Percentiles rank a stretch among this genome's conserved stretches.
phyloP scores from a whole-genome alignment of 2,329 filamentous ascomycete species.

The Aspergillaceae sp. region DNA sequence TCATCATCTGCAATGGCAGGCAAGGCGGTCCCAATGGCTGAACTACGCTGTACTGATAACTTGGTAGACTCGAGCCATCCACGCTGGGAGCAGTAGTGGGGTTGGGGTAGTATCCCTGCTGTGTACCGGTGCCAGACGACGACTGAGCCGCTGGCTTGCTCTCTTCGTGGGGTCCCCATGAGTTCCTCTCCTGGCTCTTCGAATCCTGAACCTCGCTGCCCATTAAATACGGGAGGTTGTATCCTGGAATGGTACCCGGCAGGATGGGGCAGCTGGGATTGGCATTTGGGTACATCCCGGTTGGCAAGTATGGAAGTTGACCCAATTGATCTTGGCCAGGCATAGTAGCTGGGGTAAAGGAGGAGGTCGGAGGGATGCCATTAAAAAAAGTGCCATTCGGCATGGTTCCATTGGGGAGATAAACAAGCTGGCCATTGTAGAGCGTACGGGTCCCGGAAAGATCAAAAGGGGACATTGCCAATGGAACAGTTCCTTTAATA shows the following conservation, averaged over 20 bases:
- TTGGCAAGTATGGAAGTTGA: slow-evolving; percentile 29
- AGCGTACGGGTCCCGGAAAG: slow-evolving; percentile 19
- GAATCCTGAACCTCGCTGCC: slow-evolving; percentile 29
- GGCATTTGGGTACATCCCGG: slow-evolving; percentile 30
- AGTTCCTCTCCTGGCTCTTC: slow-evolving; percentile 26
- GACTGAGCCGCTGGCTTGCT: slow-evolving; percentile 50
- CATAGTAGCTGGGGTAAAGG: slow-evolving; percentile 21
- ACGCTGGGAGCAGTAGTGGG: slow-evolving; percentile 41
- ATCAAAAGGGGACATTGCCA: slow-evolving; percentile 19
- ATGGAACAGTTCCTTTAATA: slow-evolving; percentile 18
- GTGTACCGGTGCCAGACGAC: slow-evolving; percentile 51
- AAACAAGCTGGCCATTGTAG: slow-evolving; percentile 21
- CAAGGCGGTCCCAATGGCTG: slow-evolving; percentile 44
- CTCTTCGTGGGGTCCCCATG: slow-evolving; percentile 37
- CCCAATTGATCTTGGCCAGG: slow-evolving; percentile 25
- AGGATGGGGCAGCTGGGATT: slow-evolving; percentile 24
- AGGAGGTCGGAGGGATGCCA: slow-evolving; percentile 20
- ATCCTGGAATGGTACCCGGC: slow-evolving; percentile 23
- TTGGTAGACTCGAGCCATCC: slow-evolving; percentile 48
- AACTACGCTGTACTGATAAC: slow-evolving; percentile 52
- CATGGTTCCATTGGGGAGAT: slow-evolving; percentile 23
- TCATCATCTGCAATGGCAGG: slow-evolving; percentile 39
- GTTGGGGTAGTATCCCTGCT: slow-evolving; percentile 52
- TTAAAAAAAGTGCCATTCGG: slow-evolving; percentile 15
- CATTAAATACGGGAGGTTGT: slow-evolving; percentile 30